Evolutionary conservation across 495 filamentous ascomycete genomes (phyloP), one percentile per base, ranked within the genome.

Genomic region (Xylaria castorea): DNA sequence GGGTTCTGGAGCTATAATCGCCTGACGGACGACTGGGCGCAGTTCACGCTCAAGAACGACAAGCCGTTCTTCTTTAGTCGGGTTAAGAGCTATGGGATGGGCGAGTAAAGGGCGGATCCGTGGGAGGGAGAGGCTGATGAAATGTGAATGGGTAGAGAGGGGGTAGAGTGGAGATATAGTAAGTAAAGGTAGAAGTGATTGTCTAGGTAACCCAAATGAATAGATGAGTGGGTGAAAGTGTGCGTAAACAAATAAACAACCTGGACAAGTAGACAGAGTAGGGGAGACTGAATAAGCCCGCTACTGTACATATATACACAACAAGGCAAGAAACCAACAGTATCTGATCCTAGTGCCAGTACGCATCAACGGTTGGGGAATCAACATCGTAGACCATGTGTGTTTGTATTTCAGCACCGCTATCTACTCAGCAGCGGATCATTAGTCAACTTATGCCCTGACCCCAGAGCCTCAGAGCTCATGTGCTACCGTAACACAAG

Each of bases 1-100:
- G 92, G 93, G 0, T 97, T 92, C 81, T 97, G 93, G 92, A 94
- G 91, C 81, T 97, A 96, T 75, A 97, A 97, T 77, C 87, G 86
- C 76, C 82, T 97, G 75, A 95, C 94, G 25, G 94, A 95, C 78
- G 95, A 97, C 80, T 93, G 94, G 92, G 93, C 87, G 0, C 92
- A 93, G 81, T 98, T 98, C 82, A 85, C 87, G 22, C 82, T 95
- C 72, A 92, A 90, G 80, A 93, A 97, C 80, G 92, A 94, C 77
- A 91, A 92, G 77, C 87, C 94, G 1, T 98, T 92, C 82, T 92
- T 93, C 74, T 99, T 94, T 81, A 94, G 93, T 74, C 85, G 96
- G 42, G 97, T 99, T 1, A 89, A 81, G 84, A 93, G 92, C 73
- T 94, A 91, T 73, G 87, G 87, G 1, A 72, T 78, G 0, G 42